Evolutionary conservation across 78 protist genomes (phyloP).

Genomic region (Bodo saltans): DNA sequence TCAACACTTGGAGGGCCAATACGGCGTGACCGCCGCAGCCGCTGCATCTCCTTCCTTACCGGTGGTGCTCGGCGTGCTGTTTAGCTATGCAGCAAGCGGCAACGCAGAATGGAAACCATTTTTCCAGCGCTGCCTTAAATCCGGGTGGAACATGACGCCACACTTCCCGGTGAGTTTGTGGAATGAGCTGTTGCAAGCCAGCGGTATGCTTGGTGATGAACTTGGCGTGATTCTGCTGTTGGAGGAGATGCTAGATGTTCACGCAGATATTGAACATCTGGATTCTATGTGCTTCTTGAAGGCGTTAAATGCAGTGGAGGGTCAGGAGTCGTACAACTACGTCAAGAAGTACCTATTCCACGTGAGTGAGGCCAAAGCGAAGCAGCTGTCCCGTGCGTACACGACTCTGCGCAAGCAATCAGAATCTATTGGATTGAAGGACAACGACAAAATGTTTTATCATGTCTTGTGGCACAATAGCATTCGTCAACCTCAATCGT

Average conservation of each 20-base stretch:
- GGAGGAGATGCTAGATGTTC: not conserved
- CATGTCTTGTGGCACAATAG: not conserved
- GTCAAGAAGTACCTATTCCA: not conserved
- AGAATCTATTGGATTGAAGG: not conserved
- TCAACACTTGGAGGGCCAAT: no score
- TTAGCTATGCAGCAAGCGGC: not conserved
- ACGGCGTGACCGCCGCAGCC: no score
- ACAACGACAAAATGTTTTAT: not conserved
- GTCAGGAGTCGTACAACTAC: not conserved
- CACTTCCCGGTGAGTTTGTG: not conserved
- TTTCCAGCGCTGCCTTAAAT: not conserved
- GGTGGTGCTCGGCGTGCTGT: not conserved
- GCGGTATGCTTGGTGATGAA: not conserved
- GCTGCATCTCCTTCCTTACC: no score
- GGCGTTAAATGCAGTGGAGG: not conserved
- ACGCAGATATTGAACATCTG: not conserved
- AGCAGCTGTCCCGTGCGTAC: not conserved
- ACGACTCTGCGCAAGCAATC: not conserved
- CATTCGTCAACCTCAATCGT: not conserved
- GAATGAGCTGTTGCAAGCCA: not conserved
- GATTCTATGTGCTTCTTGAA: not conserved
- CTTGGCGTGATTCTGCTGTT: not conserved
- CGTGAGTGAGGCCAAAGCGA: not conserved
- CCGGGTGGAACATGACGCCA: not conserved
- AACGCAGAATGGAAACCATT: not conserved